These are phyloP conservation scores for Millerozyma miso DNA, from an alignment of 805 yeast species.

Conservation along the genomic window DNA sequence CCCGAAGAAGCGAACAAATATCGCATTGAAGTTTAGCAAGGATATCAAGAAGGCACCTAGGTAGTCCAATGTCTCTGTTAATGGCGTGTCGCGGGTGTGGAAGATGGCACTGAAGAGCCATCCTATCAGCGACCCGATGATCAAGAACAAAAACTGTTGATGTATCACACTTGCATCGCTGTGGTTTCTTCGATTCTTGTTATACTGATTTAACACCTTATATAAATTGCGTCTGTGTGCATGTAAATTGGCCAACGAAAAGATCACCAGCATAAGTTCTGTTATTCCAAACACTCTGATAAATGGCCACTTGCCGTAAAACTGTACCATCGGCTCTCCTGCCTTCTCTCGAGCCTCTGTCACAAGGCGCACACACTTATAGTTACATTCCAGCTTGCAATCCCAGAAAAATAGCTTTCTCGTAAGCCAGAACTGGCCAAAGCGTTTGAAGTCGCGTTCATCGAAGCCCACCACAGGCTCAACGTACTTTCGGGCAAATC, in stretches of 20 bases:
- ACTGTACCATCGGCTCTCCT: slow-evolving; percentile 31
- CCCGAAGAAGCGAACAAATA: slow-evolving; percentile 27
- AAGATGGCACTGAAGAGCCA: slow-evolving; percentile 37
- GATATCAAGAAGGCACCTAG: slow-evolving; percentile 39
- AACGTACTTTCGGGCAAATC: neutral
- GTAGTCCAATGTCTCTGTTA: slow-evolving; percentile 40
- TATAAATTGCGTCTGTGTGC: slow-evolving; percentile 26
- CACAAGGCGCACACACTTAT: slow-evolving; percentile 36
- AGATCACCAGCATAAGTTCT: slow-evolving; percentile 31
- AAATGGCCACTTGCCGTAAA: slow-evolving; percentile 44
- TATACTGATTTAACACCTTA: slow-evolving; percentile 24
- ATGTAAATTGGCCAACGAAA: slow-evolving; percentile 33
- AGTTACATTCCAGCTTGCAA: slow-evolving; percentile 33
- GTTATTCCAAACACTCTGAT: slow-evolving; percentile 31
- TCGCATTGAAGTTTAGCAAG: slow-evolving; percentile 31
- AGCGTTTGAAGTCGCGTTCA: neutral
- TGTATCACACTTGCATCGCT: slow-evolving; percentile 19
- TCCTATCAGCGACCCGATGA: slow-evolving; percentile 27
- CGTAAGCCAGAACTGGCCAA: slow-evolving; percentile 14
- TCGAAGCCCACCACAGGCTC: neutral
- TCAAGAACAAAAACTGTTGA: slow-evolving; percentile 24
- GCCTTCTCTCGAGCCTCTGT: slow-evolving; percentile 17
- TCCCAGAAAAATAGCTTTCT: slow-evolving; percentile 26
- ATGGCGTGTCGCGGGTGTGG: slow-evolving; percentile 33
- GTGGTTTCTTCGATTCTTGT: slow-evolving; percentile 12